Base-by-base conservation (phyloP, 192 early-diverging fungal genomes). In the Lobosporangium transversale region DNA sequence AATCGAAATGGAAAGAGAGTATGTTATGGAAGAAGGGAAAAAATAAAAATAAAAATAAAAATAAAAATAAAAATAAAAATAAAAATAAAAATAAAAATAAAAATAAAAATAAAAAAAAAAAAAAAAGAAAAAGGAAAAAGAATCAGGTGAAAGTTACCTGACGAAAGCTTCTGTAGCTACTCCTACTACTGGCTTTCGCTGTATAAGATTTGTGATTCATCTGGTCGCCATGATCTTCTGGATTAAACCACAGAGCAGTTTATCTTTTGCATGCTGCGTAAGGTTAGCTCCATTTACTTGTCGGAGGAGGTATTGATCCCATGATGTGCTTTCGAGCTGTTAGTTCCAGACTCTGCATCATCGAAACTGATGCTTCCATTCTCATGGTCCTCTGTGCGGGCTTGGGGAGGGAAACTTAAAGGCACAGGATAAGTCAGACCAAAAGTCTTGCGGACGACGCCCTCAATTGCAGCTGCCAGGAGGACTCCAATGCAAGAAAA, bases 401-500 rank as follows among this genome's bases (percentile, higher is more conserved):
- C 59, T 24, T 61, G 54, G n/a, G 61, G 62, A 23, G 49, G 51
- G n/a, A 58, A 21, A 9, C 23, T 33, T 44, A 67, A 20, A 20
- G 62, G 69, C 5, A 80, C 58, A 20, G 78, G 78, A 42, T 62
- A 80, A 14, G 62, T 43, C 30, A 80, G 24, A 17, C 78, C 78
- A 23, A 42, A 48, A 17, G 69, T 1, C 58, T 70, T 69, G 36
- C 78, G 78, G 32, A 80, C 58, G 5, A 23, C 24, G 27, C 63
- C 54, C 20, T 80, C 78, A 20, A 80, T 35, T 0, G 17, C 61
- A 43, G 58, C 62, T 0, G 51, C 67, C 37, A 80, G 10, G 18
- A 73, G 49, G 24, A 73, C 69, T 24, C 78, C 78, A 35, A 80
- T 62, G 32, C 54, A 24, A 17, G 78, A 80, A 36, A 70, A 69